Conservation (phyloP, 345 rosid genomes). For the Euphorbia peplus region DNA sequence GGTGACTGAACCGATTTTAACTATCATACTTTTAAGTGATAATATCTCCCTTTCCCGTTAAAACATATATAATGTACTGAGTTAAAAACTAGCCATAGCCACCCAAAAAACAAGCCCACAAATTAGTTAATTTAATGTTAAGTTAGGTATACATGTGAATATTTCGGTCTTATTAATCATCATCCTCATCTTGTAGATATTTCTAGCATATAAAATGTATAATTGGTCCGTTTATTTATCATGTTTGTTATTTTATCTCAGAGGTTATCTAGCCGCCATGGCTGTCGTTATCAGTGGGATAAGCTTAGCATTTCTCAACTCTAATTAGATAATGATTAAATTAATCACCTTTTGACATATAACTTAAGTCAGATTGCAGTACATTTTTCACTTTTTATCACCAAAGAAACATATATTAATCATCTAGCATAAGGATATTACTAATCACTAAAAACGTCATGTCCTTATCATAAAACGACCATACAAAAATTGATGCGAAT, state of each 20-base stretch:
- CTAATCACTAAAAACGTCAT: neutral
- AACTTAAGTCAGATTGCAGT: neutral
- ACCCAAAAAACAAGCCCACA: too few relatives aligned
- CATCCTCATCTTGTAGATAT: neutral
- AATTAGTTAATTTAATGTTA: neutral
- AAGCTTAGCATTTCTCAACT: neutral
- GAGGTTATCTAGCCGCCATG: conserved; percentile 4
- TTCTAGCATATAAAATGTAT: neutral
- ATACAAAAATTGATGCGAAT: conserved; percentile 19
- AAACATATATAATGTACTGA: too few relatives aligned
- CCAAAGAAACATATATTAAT: neutral
- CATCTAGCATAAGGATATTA: neutral
- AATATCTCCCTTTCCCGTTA: too few relatives aligned
- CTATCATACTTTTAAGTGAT: too few relatives aligned
- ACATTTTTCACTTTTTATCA: neutral
- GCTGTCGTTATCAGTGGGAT: conserved; percentile 16
- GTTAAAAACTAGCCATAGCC: neutral
- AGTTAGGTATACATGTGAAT: neutral
- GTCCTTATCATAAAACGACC: conserved; percentile 27
- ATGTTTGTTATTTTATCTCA: neutral
- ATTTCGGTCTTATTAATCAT: neutral
- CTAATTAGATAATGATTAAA: neutral
- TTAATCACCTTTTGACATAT: neutral
- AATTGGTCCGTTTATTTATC: neutral
- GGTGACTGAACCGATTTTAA: too few relatives aligned